Base-by-base conservation (phyloP, 805 yeast genomes). In the Wickerhamomyces sydowiorum region DNA sequence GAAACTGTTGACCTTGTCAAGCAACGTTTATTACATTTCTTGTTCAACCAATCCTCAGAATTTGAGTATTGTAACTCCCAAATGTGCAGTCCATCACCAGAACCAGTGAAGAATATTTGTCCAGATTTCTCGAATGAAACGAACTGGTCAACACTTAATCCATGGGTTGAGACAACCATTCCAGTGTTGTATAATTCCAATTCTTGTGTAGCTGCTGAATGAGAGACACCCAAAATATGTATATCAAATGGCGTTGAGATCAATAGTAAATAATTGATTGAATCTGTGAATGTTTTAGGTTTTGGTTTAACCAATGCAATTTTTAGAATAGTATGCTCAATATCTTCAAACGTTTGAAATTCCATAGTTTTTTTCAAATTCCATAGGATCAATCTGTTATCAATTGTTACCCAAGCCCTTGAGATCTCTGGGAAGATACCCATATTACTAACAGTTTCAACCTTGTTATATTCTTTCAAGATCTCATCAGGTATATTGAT, bases 41-140 rank as follows among this genome's bases (percentile, higher is more conserved):
- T 82, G 48, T 81, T 78, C 59, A 88, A 88, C 86, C 96, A 91
- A 41, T 86, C 82, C 37, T 88, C 93, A 21, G 84, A 75, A 49
- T 82, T 84, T 6, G 90, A 75, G 59, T 93, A 93, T 45, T 78
- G 81, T 41, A 93, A 67, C 57, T 87, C 91, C 96, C 96, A 93
- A 34, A 93, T 71, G 51, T 90, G 80, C 29, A 71, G 65, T 2
- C 89, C 91, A 50, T 86, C 88, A 18, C 82, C 78, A 32, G 73
- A 74, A n/a, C 96, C 95, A 8, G 86, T 73, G 60, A 95, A 87
- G 58, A 86, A 87, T 5, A 93, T 77, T 43, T 91, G 89, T 37
- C 87, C 84, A 1, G 93, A 80, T 35, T 66, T 63, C 18, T 78
- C 77, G 53, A 77, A 76, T 2, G 76, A 68, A 1, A 73, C 68